Conservation (phyloP, 352 stramenopile genomes). For the Pythium biforme region DNA sequence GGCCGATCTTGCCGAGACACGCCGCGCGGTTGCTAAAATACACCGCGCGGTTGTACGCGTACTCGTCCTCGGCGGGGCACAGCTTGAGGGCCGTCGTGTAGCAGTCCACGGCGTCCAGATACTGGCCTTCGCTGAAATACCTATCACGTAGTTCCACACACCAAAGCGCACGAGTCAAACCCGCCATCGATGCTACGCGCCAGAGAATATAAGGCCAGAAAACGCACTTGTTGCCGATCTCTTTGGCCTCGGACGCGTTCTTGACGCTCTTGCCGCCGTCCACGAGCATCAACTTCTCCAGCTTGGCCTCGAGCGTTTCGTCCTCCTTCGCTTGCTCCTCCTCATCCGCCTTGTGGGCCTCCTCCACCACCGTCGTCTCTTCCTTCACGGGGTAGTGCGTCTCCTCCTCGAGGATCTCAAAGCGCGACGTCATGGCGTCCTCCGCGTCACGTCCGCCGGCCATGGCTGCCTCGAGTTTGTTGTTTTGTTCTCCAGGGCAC, state of each 20-base stretch:
- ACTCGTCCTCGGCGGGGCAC: conserved; percentile 69
- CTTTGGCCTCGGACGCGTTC: conserved; percentile 69
- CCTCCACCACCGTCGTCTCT: not conserved
- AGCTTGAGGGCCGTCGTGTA: conserved; percentile 84
- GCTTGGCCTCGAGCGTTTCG: conserved; percentile 63
- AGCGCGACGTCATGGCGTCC: conserved; percentile 44
- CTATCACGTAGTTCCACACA: conserved; percentile 27
- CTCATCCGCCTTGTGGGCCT: conserved; percentile 8
- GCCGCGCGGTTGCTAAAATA: conserved; percentile 87
- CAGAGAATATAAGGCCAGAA: too few relatives aligned
- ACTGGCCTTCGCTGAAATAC: conserved; percentile 66
- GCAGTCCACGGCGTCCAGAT: conserved; percentile 80
- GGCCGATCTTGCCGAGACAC: conserved; percentile 65
- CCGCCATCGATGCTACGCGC: too few relatives aligned
- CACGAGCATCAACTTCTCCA: conserved; percentile 56
- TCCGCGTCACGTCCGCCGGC: conserved; percentile 15
- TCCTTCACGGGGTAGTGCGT: conserved; percentile 62
- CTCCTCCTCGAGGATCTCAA: conserved; percentile 86
- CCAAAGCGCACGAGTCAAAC: too few relatives aligned
- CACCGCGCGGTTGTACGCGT: conserved; percentile 80
- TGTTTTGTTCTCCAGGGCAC: not conserved
- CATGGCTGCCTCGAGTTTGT: not conserved
- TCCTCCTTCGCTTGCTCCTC: conserved; percentile 33
- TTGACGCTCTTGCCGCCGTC: conserved; percentile 52
- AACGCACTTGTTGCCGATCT: conserved; percentile 81